Evolutionary conservation across 805 yeast genomes (phyloP).

Genomic region (Candida ortonii): DNA sequence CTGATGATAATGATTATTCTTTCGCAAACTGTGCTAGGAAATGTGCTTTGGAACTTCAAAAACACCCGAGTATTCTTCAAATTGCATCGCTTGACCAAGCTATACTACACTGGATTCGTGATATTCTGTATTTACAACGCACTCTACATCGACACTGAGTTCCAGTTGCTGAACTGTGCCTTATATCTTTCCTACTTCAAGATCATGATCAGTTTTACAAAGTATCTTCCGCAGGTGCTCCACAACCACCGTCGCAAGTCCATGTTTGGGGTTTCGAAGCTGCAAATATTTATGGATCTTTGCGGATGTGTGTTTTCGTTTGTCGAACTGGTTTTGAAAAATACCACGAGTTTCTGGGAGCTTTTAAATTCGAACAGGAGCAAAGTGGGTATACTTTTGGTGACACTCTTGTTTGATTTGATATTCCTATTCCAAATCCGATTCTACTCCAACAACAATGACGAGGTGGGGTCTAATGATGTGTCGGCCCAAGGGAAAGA

Average conservation of each 20-base stretch:
- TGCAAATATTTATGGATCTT: conserved; percentile 40
- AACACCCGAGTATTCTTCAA: conserved; percentile 29
- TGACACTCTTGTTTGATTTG: conserved; percentile 32
- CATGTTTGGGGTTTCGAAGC: conserved; percentile 44
- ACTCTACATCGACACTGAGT: conserved; percentile 6
- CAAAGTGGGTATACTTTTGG: conserved; percentile 40
- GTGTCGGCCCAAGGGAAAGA: too few species aligned
- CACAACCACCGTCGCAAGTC: conserved; percentile 41
- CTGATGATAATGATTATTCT: conserved; percentile 37
- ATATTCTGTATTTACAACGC: conserved; percentile 17
- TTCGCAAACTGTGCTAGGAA: conserved; percentile 38
- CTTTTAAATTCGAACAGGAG: conserved; percentile 40
- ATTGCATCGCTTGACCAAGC: conserved; percentile 21
- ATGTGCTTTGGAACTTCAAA: conserved; percentile 34
- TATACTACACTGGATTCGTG: conserved; percentile 11
- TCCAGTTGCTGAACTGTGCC: conserved; percentile 37
- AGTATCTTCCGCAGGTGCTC: conserved; percentile 50
- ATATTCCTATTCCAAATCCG: conserved; percentile 29
- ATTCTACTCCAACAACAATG: too few species aligned
- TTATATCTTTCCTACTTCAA: conserved; percentile 43
- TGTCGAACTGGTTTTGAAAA: conserved; percentile 40
- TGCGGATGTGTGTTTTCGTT: conserved; percentile 41
- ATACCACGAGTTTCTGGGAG: conserved; percentile 19
- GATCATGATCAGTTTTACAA: conserved; percentile 41
- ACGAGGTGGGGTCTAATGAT: too few species aligned